Conservation (phyloP, 2,329 filamentous ascomycete species). For the Clonostachys solani region DNA sequence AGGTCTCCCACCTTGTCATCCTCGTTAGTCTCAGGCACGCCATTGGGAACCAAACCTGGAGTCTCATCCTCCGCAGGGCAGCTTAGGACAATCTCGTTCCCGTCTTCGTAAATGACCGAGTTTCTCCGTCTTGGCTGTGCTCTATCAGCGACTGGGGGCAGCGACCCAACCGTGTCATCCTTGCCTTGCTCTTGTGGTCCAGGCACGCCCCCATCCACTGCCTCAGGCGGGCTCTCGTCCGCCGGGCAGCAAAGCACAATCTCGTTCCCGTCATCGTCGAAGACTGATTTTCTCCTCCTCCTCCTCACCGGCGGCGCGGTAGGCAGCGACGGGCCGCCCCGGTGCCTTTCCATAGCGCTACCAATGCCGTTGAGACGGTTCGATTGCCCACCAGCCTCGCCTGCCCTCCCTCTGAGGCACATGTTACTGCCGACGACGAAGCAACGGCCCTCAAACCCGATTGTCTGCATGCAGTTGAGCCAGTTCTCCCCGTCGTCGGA, state of each 20-base stretch:
- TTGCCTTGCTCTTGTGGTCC: not conserved
- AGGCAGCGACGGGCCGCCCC: too few species aligned
- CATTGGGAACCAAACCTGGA: not conserved
- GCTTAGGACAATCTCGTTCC: conserved; percentile 4
- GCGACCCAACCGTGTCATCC: not conserved
- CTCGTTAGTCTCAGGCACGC: conserved; percentile 1
- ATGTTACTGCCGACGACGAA: conserved; percentile 87
- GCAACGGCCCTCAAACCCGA: conserved; percentile 76
- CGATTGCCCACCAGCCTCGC: not conserved
- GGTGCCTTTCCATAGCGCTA: not conserved
- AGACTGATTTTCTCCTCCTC: conserved; percentile 32
- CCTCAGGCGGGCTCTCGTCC: conserved; percentile 6
- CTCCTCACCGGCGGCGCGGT: conserved; percentile 11
- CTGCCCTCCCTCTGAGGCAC: conserved; percentile 46
- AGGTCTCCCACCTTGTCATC: too few species aligned
- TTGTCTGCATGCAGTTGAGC: conserved; percentile 76
- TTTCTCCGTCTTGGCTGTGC: too few species aligned
- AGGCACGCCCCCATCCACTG: conserved; percentile 1
- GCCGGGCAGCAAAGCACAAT: conserved; percentile 37
- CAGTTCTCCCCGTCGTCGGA: conserved; percentile 82
- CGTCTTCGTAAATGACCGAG: too few species aligned
- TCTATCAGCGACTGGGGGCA: too few species aligned
- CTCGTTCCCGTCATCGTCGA: conserved; percentile 52
- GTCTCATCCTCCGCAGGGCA: not conserved
- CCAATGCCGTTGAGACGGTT: conserved; percentile 1